Base-by-base conservation (phyloP, 805 yeast species). In the Schwanniomyces polymorphus region DNA sequence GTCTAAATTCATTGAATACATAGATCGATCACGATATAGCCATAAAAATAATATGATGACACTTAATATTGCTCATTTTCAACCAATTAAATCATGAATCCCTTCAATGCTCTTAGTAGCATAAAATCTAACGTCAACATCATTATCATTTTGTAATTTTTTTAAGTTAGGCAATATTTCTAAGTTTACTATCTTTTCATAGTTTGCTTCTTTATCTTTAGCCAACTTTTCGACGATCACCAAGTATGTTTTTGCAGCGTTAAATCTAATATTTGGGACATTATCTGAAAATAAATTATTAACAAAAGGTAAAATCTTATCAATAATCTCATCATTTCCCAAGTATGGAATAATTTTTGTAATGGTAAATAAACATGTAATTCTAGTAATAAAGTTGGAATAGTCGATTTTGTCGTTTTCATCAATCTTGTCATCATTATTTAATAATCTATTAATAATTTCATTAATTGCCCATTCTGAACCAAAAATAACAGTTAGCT, bases 211-310 rank as follows among this genome's bases (percentile, higher is more conserved):
- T 26, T 53, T 50, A 35, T 47, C 43, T 26, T 59, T 55, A 41
- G 55, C 44, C 48, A 88, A 68, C 12, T 82, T 74, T 58, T 82
- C 80, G 6, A 83, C 83, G 28, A 87, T 74, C 23, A 76, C 71
- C 37, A 81, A 77, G 60, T 87, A 82, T 12, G 96, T 81, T 67
- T 90, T 91, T 25, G 99, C 97, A 52, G 88, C 91, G 69, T 91
- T 94, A 74, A 94, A 94, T 62, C 97, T 81, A 52, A 94, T 91
- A 67, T 94, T 94, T 57, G 99, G 97, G 47, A 94, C 97, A 7
- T 83, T 79, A 69, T 94, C 99, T 33, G 74, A 75, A 34, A 84
- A 76, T 57, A 92, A 75, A 42, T 80, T 82, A 54, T 82, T 78
- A 50, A 94, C 75, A 60, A 89, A 91, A 21, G 97, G 97, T 57